Evolutionary conservation across 2,329 filamentous ascomycete species (phyloP).

Genomic region (Xylogone sp.): DNA sequence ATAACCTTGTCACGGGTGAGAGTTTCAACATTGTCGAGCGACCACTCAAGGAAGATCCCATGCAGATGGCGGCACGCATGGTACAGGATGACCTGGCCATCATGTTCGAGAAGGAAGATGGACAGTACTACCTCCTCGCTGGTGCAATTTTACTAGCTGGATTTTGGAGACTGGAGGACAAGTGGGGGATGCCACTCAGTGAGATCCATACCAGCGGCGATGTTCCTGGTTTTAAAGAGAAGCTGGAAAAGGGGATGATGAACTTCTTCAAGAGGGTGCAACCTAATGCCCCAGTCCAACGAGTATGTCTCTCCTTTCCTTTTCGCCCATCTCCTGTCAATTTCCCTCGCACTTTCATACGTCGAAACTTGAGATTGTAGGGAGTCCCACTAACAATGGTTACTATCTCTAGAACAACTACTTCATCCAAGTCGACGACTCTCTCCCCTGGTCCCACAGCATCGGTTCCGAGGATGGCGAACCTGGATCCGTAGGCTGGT

Average conservation of each 20-base stretch:
- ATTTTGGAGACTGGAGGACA: conserved; percentile 81
- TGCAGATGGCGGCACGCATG: conserved; percentile 68
- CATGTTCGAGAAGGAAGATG: conserved; percentile 74
- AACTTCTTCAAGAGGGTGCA: conserved; percentile 74
- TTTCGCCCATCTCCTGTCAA: not conserved
- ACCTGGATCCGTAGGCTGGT: conserved; percentile 59
- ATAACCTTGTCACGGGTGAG: conserved; percentile 70
- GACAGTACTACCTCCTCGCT: conserved; percentile 76
- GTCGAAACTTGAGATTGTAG: too few relatives aligned
- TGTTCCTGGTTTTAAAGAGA: conserved; percentile 68
- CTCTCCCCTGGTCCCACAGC: conserved; percentile 69
- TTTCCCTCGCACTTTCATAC: too few relatives aligned
- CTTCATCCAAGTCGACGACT: conserved; percentile 82
- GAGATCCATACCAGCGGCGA: conserved; percentile 77
- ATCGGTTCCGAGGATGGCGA: conserved; percentile 69
- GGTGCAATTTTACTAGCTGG: conserved; percentile 73
- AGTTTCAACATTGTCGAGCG: conserved; percentile 62
- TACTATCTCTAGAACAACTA: conserved; percentile 65
- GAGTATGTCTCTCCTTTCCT: conserved; percentile 20
- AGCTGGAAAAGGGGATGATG: conserved; percentile 73
- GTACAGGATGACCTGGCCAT: conserved; percentile 80
- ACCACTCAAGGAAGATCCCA: conserved; percentile 71
- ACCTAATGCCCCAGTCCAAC: conserved; percentile 58
- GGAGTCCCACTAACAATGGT: too few relatives aligned
- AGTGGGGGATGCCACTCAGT: conserved; percentile 73